These are phyloP conservation scores for Fusarium floridanum DNA, from an alignment of 2,329 filamentous ascomycete genomes.

Conservation along the genomic window DNA sequence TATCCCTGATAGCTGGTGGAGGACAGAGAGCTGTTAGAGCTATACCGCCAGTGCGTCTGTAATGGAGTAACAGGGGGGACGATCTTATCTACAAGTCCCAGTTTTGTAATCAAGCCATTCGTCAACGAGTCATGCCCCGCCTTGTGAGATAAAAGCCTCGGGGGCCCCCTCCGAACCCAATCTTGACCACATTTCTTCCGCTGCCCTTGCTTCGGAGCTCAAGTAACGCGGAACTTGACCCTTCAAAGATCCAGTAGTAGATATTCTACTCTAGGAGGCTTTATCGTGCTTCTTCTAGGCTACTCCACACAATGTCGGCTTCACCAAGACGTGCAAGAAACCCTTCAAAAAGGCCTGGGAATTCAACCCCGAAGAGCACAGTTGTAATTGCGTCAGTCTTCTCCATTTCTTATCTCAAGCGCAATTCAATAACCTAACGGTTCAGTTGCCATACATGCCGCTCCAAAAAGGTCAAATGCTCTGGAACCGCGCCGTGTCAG, in stretches of 20 bases:
- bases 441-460: not conserved
- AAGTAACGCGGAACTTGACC: not conserved
- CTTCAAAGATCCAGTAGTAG: not conserved
- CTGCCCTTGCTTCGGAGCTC: not conserved
- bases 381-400: not conserved
- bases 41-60: constrained; percentile 13
- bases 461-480: not conserved
- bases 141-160: not conserved
- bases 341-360: not conserved
- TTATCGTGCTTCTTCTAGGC: not conserved
- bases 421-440: not conserved
- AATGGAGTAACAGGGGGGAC: not conserved
- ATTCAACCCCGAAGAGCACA: not conserved
- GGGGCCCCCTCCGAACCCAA: constrained; percentile 1
- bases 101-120: not conserved
- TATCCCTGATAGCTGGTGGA: constrained; percentile 23
- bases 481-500: not conserved
- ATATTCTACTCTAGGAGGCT: not conserved
- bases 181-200: not conserved
- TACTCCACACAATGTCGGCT: not conserved
- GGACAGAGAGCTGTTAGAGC: constrained; percentile 10
- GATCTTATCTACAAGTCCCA: not conserved
- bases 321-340: not conserved
- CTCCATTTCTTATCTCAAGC: no score
- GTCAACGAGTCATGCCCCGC: not conserved